Evolutionary conservation across 192 early-diverging fungal species (phyloP).

Genomic region (Kappamyces sp.): DNA sequence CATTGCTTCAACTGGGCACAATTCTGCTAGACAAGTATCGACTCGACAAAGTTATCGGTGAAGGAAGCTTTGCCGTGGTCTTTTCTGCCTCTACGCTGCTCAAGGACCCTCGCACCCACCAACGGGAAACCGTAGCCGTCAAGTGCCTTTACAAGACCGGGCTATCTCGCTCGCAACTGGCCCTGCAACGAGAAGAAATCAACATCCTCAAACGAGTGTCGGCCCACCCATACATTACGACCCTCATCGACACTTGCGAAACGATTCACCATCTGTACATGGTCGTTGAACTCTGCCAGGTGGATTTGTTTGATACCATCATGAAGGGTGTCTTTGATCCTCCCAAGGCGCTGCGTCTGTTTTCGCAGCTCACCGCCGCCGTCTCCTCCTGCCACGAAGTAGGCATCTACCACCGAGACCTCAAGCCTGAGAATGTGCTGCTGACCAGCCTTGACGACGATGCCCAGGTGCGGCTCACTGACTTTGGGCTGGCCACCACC

Average conservation of each 20-base stretch:
- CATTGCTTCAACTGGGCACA: slow-evolving; percentile 9
- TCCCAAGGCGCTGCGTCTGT: slow-evolving; percentile 35
- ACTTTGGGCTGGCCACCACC: slow-evolving; percentile 91
- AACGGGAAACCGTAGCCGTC: slow-evolving; percentile 26
- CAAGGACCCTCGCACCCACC: neutral
- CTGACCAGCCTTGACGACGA: slow-evolving; percentile 10
- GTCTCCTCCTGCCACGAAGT: slow-evolving; percentile 66
- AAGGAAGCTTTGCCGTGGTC: slow-evolving; percentile 46
- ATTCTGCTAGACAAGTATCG: slow-evolving; percentile 1
- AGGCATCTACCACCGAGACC: slow-evolving; percentile 85
- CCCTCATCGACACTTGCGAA: slow-evolving; percentile 30
- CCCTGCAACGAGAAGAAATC: slow-evolving; percentile 33
- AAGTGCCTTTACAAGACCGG: slow-evolving; percentile 45
- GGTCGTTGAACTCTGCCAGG: slow-evolving; percentile 30
- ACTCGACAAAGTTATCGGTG: slow-evolving; percentile 32
- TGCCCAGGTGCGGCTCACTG: slow-evolving; percentile 68
- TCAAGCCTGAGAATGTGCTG: slow-evolving; percentile 85
- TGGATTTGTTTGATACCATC: slow-evolving; percentile 44
- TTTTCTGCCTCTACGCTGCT: slow-evolving; percentile 14
- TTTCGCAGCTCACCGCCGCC: slow-evolving; percentile 72
- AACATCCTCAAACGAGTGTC: slow-evolving; percentile 20
- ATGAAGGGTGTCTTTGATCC: slow-evolving; percentile 24
- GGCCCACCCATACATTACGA: slow-evolving; percentile 32
- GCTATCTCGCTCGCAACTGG: slow-evolving; percentile 32
- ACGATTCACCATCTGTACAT: slow-evolving; percentile 32